Base-by-base conservation (phyloP, 352 stramenopile species). In the Pythium chondricola region DNA sequence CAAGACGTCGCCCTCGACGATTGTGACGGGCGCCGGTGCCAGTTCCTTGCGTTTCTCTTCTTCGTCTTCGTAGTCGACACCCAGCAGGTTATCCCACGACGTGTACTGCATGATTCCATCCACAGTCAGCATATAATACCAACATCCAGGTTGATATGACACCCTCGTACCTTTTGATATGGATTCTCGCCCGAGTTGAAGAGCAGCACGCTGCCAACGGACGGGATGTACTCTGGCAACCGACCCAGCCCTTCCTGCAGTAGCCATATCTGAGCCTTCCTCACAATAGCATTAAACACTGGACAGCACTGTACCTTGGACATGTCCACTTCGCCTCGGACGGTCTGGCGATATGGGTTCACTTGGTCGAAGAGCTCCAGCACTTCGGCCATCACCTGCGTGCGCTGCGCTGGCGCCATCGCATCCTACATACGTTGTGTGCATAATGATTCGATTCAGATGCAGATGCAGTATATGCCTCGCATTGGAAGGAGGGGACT, bases 111-210 rank as follows among this genome's bases (percentile, higher is more conserved):
- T 11, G 16, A 10, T n/a, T n/a, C n/a, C n/a, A n/a, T n/a, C n/a
- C n/a, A n/a, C n/a, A n/a, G n/a, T n/a, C n/a, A n/a, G n/a, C n/a
- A n/a, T n/a, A n/a, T n/a, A n/a, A n/a, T n/a, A n/a, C n/a, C n/a
- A n/a, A n/a, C n/a, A n/a, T n/a, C n/a, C n/a, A n/a, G n/a, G n/a
- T n/a, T n/a, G n/a, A n/a, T n/a, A n/a, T n/a, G n/a, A n/a, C n/a
- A n/a, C n/a, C n/a, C n/a, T 33, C 43, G 26, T 44, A 91, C 83
- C 67, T 89, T 88, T 52, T 94, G 80, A 56, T 94, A 94, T 35
- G 83, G 83, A 40, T 91, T 94, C 63, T 94, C 76, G 18, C 77
- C 78, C 9, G 83, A 94, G 49, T 94, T 94, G 57, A 94, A 94
- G 16, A 94, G 67, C 61, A 94, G 42, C 16, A 94, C 74, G 43